phyloP scores from a whole-genome alignment of 2,329 filamentous ascomycete species.

The Apiospora pterosperma region DNA sequence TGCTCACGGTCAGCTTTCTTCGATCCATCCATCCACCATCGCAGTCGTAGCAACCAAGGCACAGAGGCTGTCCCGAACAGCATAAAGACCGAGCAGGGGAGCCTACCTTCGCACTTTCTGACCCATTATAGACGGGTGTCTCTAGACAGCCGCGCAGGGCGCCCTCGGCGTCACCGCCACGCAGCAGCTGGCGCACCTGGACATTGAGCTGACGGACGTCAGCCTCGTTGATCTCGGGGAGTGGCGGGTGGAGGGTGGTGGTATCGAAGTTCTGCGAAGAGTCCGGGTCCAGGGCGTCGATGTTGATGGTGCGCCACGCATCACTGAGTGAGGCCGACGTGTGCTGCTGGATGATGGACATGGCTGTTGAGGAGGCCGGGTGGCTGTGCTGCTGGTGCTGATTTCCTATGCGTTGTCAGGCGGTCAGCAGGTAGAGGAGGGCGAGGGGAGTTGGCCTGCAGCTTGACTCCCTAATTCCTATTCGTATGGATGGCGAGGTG shows the following conservation, averaged over 20 bases:
- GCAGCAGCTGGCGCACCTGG: slow-evolving; percentile 83
- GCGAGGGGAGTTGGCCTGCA: no score
- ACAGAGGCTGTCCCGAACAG: background rate
- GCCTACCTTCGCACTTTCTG: slow-evolving; percentile 46
- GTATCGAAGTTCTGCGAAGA: slow-evolving; percentile 89
- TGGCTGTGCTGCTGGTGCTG: no score
- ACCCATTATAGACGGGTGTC: slow-evolving; percentile 71
- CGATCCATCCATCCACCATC: background rate
- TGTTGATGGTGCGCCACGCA: slow-evolving; percentile 85
- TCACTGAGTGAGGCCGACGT: slow-evolving; percentile 58
- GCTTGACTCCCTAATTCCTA: no score
- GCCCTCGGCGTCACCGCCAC: slow-evolving; percentile 83
- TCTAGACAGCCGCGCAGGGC: slow-evolving; percentile 82
- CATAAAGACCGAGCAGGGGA: background rate
- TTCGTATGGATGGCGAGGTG: no score
- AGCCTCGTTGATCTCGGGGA: slow-evolving; percentile 68
- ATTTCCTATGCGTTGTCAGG: no score
- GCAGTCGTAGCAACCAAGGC: background rate
- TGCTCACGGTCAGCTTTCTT: slow-evolving; percentile 31
- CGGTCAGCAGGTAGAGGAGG: no score
- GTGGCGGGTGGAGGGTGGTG: slow-evolving; percentile 74
- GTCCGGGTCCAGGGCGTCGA: slow-evolving; percentile 87
- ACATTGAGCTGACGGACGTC: slow-evolving; percentile 75
- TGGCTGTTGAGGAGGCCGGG: slow-evolving; percentile 24
- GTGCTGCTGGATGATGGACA: slow-evolving; percentile 68